A percentile compares a stretch with the other conserved stretches of the same genome.
These are phyloP conservation scores for Spiraea crenata DNA, from an alignment of 331 rosid species.

Conservation along the genomic window DNA sequence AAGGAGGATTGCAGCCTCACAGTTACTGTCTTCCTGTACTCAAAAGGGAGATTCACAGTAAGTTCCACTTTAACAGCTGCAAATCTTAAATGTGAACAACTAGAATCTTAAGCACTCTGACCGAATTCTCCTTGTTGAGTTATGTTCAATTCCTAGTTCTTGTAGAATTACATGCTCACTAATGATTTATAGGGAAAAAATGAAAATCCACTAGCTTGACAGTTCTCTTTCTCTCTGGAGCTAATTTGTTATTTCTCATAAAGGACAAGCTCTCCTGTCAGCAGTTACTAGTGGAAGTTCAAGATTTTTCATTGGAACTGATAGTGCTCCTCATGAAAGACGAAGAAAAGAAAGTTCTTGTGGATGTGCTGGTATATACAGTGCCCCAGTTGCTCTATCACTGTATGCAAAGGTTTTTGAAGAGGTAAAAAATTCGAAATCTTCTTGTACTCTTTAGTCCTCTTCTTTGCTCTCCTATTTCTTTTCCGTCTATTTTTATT, in stretches of 20 bases:
- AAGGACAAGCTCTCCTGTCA: slow-evolving; percentile 76
- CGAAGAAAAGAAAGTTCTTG: slow-evolving; percentile 71
- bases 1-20: slow-evolving; percentile 96
- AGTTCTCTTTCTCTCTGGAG: slow-evolving; percentile 5
- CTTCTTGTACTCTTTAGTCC: neutral
- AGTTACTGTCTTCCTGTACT: slow-evolving; percentile 90
- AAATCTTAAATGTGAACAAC: neutral
- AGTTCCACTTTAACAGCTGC: slow-evolving; percentile 21
- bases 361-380: slow-evolving; percentile 94
- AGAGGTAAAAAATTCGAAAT: slow-evolving; percentile 51
- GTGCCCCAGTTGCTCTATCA: slow-evolving; percentile 77
- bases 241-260: slow-evolving; percentile 19
- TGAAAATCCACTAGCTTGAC: neutral
- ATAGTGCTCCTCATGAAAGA: slow-evolving; percentile 94
- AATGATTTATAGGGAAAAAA: neutral
- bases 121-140: neutral
- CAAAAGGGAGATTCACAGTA: slow-evolving; percentile 85
- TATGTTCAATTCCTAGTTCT: neutral
- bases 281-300: slow-evolving; percentile 85
- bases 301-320: slow-evolving; percentile 85
- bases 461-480: neutral
- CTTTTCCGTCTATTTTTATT: neutral
- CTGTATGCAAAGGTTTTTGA: slow-evolving; percentile 88
- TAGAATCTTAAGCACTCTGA: neutral
- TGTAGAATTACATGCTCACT: neutral